A percentile compares a stretch with the other conserved stretches of the same genome.
Evolutionary conservation across 768 basidiomycete species (phyloP).

Genomic region (Jaapia argillacea): DNA sequence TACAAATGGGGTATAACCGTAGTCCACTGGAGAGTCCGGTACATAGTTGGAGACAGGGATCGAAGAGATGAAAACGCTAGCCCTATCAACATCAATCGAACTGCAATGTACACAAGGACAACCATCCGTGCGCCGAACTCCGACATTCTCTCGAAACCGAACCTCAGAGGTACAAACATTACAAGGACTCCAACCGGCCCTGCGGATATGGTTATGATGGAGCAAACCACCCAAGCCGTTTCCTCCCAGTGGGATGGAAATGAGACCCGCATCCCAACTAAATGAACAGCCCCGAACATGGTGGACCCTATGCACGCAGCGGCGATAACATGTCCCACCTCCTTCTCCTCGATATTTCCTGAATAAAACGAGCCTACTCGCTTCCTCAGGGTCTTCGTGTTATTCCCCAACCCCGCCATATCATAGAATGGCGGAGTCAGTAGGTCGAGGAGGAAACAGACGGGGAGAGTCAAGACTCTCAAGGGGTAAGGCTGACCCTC

Average conservation of each 20-base stretch:
- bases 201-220: background rate
- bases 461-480: background rate
- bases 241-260: background rate
- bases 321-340: background rate
- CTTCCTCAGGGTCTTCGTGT: background rate
- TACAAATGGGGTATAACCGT: slow-evolving; percentile 14
- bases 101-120: background rate
- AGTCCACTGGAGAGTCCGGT: slow-evolving; percentile 6
- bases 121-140: too few relatives aligned
- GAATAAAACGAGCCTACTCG: background rate
- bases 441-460: background rate
- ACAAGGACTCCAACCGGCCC: too few relatives aligned
- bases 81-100: background rate
- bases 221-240: background rate
- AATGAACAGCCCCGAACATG: background rate
- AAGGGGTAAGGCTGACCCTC: background rate
- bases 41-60: background rate
- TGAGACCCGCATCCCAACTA: background rate
- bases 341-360: background rate
- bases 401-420: background rate
- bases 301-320: background rate
- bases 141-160: too few relatives aligned
- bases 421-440: too few relatives aligned
- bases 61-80: background rate
- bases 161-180: too few relatives aligned